Evolutionary conservation across 306 rosid species (phyloP).

Genomic region (Trifolium subterraneum): DNA sequence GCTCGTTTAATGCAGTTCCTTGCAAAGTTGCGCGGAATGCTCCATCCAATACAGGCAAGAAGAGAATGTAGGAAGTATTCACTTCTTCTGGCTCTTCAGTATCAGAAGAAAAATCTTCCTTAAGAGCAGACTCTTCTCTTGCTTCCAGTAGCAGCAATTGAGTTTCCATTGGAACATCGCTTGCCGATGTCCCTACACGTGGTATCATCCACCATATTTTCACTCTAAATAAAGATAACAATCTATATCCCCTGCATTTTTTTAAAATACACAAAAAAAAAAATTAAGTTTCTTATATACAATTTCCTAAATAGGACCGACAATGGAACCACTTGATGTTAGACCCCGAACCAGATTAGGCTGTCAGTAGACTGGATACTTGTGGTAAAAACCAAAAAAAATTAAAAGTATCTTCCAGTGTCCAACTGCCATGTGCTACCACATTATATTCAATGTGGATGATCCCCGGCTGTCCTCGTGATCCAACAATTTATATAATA

Average conservation of each 20-base stretch:
- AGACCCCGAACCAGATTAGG: too few species aligned
- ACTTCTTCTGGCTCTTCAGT: conserved; percentile 32
- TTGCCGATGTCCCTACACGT: conserved; percentile 52
- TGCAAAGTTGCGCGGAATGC: conserved; percentile 67
- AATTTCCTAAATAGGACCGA: too few species aligned
- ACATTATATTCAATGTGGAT: too few species aligned
- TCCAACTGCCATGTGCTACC: too few species aligned
- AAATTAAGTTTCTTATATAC: not conserved
- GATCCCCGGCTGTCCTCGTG: too few species aligned
- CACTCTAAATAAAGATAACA: conserved; percentile 63
- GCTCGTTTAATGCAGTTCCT: conserved; percentile 64
- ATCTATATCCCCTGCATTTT: conserved; percentile 60
- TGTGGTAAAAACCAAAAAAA: too few species aligned
- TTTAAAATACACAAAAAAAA: not conserved
- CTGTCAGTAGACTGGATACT: too few species aligned
- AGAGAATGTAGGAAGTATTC: conserved; percentile 54
- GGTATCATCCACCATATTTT: conserved; percentile 90
- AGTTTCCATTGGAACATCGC: conserved; percentile 76
- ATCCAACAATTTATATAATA: too few species aligned
- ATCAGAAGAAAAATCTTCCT: conserved; percentile 47
- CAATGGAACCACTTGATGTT: too few species aligned
- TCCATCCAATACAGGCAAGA: conserved; percentile 79
- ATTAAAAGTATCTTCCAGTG: too few species aligned
- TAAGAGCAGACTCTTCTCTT: conserved; percentile 47
- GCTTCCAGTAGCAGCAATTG: conserved; percentile 77